Evolutionary conservation across 2,329 filamentous ascomycete species (phyloP).

Genomic region (Phoma sp.): DNA sequence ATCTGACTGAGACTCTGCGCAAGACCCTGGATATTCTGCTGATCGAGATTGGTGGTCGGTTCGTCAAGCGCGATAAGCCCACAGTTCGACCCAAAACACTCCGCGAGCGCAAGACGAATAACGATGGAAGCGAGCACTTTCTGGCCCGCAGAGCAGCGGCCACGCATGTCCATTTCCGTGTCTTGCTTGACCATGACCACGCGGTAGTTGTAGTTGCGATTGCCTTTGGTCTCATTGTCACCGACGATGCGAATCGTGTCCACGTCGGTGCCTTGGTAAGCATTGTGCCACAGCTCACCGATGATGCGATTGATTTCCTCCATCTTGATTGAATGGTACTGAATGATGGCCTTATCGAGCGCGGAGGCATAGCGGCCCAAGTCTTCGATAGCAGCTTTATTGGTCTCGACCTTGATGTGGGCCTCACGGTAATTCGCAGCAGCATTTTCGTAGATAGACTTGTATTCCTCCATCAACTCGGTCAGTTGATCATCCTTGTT

Average conservation of each 20-base stretch:
- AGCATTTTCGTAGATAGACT: slow-evolving; percentile 85
- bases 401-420: slow-evolving; percentile 88
- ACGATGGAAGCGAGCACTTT: slow-evolving; percentile 97
- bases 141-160: slow-evolving; percentile 93
- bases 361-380: slow-evolving; percentile 81
- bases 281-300: slow-evolving; percentile 94
- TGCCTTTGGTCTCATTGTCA: slow-evolving; percentile 78
- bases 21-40: slow-evolving; percentile 90
- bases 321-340: slow-evolving; percentile 96
- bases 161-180: slow-evolving; percentile 99
- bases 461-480: slow-evolving; percentile 77
- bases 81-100: slow-evolving; percentile 95
- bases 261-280: slow-evolving; percentile 96
- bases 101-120: slow-evolving; percentile 92
- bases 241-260: slow-evolving; percentile 96
- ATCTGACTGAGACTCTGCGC: slow-evolving; percentile 86
- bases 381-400: slow-evolving; percentile 91
- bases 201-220: slow-evolving; percentile 93
- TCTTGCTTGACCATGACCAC: slow-evolving; percentile 97
- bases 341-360: slow-evolving; percentile 96
- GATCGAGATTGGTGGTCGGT: slow-evolving; percentile 94
- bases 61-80: slow-evolving; percentile 96
- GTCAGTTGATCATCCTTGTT: slow-evolving; percentile 82
- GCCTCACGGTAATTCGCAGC: slow-evolving; percentile 80
- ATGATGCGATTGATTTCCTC: slow-evolving; percentile 95